Percentiles rank a stretch among this genome's conserved stretches.
phyloP scores from a whole-genome alignment of 129 eudicot genomes.

The Flaveria brownii region DNA sequence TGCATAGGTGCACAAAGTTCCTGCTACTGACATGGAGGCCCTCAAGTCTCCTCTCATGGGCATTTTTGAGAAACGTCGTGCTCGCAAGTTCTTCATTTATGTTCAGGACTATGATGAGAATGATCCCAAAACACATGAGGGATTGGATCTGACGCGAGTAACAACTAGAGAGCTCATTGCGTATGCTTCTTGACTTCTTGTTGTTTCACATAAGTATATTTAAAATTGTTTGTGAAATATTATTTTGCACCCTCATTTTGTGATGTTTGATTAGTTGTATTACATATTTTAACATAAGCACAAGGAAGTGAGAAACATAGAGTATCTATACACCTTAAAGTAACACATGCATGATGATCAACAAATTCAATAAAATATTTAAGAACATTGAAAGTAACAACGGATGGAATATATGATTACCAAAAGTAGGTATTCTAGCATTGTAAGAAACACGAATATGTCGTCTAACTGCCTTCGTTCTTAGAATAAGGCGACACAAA shows the following conservation, averaged over 20 bases:
- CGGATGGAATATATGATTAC: background rate
- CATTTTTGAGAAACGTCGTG: conserved; percentile 89
- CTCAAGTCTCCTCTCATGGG: conserved; percentile 92
- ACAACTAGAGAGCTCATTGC: conserved; percentile 85
- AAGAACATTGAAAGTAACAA: background rate
- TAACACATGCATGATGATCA: background rate
- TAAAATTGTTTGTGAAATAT: background rate
- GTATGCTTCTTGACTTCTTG: conserved; percentile 43
- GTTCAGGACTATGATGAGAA: conserved; percentile 84
- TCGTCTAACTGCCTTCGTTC: background rate
- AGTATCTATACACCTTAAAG: background rate
- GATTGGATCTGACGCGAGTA: conserved; percentile 83
- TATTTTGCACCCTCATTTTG: background rate
- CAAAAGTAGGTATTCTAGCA: background rate
- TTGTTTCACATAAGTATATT: background rate
- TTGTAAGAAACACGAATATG: background rate
- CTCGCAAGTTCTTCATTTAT: conserved; percentile 84
- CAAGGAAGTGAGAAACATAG: background rate
- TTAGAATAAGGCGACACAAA: background rate
- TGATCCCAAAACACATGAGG: conserved; percentile 91
- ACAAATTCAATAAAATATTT: background rate
- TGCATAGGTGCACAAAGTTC: conserved; percentile 75
- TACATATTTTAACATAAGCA: background rate
- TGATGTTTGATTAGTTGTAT: background rate
- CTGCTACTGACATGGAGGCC: conserved; percentile 91